These are phyloP conservation scores for Sugiyamaella chiloensis DNA, from an alignment of 805 yeast genomes.

Conservation along the genomic window DNA sequence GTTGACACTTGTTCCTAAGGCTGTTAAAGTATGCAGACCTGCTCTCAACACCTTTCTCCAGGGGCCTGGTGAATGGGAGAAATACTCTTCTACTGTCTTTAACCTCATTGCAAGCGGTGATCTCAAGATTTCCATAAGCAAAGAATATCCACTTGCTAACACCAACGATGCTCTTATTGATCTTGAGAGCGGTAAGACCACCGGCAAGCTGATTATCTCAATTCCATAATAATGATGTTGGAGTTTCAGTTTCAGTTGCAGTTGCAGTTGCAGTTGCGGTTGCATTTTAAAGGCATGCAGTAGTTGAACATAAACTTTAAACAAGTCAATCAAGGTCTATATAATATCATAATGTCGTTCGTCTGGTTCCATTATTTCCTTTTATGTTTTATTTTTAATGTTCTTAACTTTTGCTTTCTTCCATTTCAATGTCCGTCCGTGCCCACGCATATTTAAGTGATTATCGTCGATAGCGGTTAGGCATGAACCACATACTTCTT, in stretches of 20 bases:
- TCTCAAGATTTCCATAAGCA: slow-evolving; percentile 50
- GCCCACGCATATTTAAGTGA: not conserved
- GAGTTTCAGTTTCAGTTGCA: too few species aligned
- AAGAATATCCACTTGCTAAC: slow-evolving; percentile 58
- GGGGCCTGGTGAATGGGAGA: slow-evolving; percentile 54
- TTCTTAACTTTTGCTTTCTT: too few species aligned
- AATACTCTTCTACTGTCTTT: slow-evolving; percentile 37
- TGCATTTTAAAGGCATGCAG: too few species aligned
- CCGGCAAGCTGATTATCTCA: slow-evolving; percentile 56
- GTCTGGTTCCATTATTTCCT: too few species aligned
- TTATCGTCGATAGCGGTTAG: slow-evolving; percentile 5
- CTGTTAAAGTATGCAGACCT: slow-evolving; percentile 67
- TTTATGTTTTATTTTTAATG: too few species aligned
- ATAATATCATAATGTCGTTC: too few species aligned
- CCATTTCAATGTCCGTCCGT: too few species aligned
- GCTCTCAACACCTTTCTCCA: slow-evolving; percentile 50
- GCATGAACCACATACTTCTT: not conserved
- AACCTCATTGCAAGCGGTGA: slow-evolving; percentile 44
- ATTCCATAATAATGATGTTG: not conserved
- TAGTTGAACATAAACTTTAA: too few species aligned
- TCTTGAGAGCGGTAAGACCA: slow-evolving; percentile 64
- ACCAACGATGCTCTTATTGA: slow-evolving; percentile 58
- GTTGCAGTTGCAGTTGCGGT: too few species aligned
- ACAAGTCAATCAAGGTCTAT: too few species aligned
- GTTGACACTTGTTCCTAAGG: slow-evolving; percentile 52